Conservation (phyloP, 148 eudicot species). For the Cornus kousa region DNA sequence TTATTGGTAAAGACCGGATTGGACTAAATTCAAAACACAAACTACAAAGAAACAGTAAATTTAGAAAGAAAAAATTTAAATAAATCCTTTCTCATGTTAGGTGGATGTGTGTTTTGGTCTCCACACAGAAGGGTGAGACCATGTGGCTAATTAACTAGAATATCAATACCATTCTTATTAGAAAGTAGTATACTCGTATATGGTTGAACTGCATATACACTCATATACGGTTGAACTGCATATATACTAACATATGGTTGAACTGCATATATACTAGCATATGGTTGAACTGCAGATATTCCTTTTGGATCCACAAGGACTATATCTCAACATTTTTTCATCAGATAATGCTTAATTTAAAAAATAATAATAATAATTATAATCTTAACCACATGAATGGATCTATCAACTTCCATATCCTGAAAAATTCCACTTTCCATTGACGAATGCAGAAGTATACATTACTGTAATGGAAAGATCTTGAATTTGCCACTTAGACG, state of each 20-base stretch:
- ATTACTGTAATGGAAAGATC: not conserved
- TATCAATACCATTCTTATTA: not conserved
- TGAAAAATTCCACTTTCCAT: not conserved
- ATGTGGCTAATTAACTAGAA: not conserved
- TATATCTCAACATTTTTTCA: not conserved
- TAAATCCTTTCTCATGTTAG: not conserved
- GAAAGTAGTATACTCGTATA: not conserved
- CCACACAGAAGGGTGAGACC: not conserved
- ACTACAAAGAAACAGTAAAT: conserved; percentile 2
- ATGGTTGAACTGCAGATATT: not conserved
- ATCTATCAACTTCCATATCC: not conserved
- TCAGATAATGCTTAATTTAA: not conserved
- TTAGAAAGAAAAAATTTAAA: not conserved
- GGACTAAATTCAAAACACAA: not conserved
- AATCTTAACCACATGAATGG: too few species aligned
- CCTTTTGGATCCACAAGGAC: conserved; percentile 4
- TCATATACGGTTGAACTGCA: too few species aligned
- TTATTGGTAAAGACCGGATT: not conserved
- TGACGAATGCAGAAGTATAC: not conserved
- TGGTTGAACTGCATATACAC: not conserved
- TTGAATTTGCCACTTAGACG: not conserved
- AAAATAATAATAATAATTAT: too few species aligned
- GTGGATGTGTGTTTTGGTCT: conserved; percentile 2
- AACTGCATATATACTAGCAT: too few species aligned
- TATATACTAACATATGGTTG: too few species aligned